Evolutionary conservation across 2,329 filamentous ascomycete species (phyloP).

Genomic region (Cadophora luteo-olivacea): DNA sequence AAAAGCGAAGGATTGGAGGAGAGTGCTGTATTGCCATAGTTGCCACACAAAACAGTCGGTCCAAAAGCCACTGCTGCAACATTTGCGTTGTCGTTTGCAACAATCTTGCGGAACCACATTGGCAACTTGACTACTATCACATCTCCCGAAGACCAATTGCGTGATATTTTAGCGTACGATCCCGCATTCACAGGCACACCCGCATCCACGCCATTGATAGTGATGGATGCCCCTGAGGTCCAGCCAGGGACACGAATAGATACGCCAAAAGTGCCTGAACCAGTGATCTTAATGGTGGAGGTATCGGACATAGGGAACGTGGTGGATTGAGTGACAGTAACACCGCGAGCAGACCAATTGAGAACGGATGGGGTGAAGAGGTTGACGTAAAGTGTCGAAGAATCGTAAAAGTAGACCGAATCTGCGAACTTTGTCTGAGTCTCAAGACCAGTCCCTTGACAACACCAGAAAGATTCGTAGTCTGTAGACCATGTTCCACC

Average conservation of each 20-base stretch:
- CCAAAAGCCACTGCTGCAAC: background rate
- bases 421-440: background rate
- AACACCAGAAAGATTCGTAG: background rate
- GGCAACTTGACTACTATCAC: background rate
- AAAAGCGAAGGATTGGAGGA: background rate
- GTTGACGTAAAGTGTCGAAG: background rate
- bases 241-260: background rate
- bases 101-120: background rate
- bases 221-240: background rate
- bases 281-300: background rate
- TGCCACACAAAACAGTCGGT: background rate
- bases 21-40: background rate
- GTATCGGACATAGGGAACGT: background rate
- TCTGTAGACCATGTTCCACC: background rate
- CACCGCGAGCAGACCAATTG: background rate
- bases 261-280: background rate
- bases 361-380: background rate
- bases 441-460: background rate
- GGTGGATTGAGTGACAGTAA: background rate
- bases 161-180: background rate
- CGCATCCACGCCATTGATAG: background rate
- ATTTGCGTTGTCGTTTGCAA: background rate
- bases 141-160: background rate
- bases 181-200: background rate
- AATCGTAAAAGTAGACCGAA: background rate